Base-by-base conservation (phyloP, 768 basidiomycete species). In the Leucocoprinus leucothites region DNA sequence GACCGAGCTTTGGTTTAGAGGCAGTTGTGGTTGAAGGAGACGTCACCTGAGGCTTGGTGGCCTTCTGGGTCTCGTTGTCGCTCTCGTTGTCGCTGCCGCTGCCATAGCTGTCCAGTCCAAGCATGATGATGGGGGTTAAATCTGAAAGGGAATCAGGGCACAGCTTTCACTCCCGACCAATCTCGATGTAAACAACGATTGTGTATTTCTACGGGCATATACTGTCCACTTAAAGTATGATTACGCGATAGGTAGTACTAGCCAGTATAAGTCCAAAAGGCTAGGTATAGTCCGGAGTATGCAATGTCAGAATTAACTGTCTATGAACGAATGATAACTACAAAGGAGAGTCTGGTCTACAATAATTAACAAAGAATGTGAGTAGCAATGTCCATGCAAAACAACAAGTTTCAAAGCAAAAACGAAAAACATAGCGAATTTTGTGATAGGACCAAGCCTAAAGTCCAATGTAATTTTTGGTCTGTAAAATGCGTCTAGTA, bases 51-150 rank as follows among this genome's bases (percentile, higher is more conserved):
- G 24, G 58, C 36, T 51, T 22, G 57, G 60, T 35, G 46, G 48
- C 31, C 46, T 53, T 56, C 51, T 57, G 40, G 70, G 68, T 54
- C 73, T 65, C 0, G 65, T 58, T 11, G 66, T 68, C 42, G 70
- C 67, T n/a, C 55, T 82, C 85, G 63, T 74, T 79, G 60, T 87
- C 84, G 62, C 69, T 79, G 71, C 78, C 87, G 69, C 89, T 91
- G 59, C 87, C 87, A 62, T 91, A 91, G 74, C 77, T 82, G 63
- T 87, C 88, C 56, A 91, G 76, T 28, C 86, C 87, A 58, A 91
- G 80, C 87, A 90, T 91, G 16, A 45, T 63, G 47, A 35, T 34
- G 51, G 42, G 25, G 24, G 49, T 35, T 11, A 49, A 21, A 8
- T 21, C 16, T 54, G 16, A 54, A 31, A 31, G 31, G 42, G 13